Percentiles rank a stretch among this genome's conserved stretches.
These are phyloP conservation scores for Tetracladium setigerum DNA, from an alignment of 495 filamentous ascomycete genomes.

Conservation along the genomic window DNA sequence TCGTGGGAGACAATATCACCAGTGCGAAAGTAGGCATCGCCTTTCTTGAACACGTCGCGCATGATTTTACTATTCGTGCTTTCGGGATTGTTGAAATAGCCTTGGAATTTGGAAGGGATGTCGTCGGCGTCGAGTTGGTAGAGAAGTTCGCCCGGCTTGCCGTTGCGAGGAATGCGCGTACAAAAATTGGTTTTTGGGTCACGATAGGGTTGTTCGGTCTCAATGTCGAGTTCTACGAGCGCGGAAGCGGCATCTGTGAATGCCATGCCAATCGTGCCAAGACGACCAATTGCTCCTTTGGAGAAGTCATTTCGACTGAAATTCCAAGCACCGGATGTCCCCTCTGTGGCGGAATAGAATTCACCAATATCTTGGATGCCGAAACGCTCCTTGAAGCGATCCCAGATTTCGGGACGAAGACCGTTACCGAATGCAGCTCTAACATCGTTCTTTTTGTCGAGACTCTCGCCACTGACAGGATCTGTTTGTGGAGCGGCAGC, in stretches of 20 bases:
- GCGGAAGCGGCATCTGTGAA: constrained; percentile 43
- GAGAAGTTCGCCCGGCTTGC: constrained; percentile 75
- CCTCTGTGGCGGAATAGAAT: constrained; percentile 90
- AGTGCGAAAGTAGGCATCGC: constrained; percentile 80
- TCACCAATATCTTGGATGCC: constrained; percentile 72
- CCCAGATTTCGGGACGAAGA: constrained; percentile 88
- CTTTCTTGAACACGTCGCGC: constrained; percentile 67
- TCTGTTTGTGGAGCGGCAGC: constrained; percentile 58
- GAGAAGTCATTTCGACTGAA: constrained; percentile 64
- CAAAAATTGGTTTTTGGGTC: constrained; percentile 70
- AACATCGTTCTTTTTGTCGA: constrained; percentile 72
- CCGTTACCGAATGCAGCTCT: constrained; percentile 89
- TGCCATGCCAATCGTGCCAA: constrained; percentile 51
- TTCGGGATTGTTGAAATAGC: constrained; percentile 72
- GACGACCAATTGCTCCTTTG: constrained; percentile 75
- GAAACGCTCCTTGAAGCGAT: constrained; percentile 80
- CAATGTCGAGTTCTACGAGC: constrained; percentile 66
- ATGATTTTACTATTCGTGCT: constrained; percentile 77
- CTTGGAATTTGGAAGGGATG: constrained; percentile 64
- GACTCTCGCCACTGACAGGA: constrained; percentile 55
- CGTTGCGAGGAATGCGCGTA: constrained; percentile 38
- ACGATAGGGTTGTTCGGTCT: constrained; percentile 61
- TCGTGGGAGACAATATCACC: constrained; percentile 77
- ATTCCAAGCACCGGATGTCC: constrained; percentile 66
- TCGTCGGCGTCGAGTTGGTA: constrained; percentile 62